Evolutionary conservation across 1,139 yeast species (phyloP).

Genomic region (Magnusiomyces fungicola): DNA sequence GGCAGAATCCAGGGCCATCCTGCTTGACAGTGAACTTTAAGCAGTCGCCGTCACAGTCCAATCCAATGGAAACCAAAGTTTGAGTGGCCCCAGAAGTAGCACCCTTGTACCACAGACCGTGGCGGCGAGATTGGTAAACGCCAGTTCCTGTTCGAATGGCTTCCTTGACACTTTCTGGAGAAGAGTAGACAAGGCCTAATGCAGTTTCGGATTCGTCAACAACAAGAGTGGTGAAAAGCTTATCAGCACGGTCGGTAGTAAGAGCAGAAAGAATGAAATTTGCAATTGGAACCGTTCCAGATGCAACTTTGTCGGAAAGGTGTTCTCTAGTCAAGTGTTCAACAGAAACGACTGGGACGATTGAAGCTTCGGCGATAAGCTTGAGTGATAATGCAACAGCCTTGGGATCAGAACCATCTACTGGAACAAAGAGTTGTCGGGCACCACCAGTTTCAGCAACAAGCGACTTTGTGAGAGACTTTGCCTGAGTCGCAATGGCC

Average conservation of each 20-base stretch:
- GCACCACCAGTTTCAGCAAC: slow-evolving; percentile 37
- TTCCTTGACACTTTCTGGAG: slow-evolving; percentile 68
- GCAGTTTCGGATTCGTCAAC: slow-evolving; percentile 60
- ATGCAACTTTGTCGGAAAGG: slow-evolving; percentile 15
- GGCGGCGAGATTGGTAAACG: slow-evolving; percentile 86
- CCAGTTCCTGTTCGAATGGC: slow-evolving; percentile 81
- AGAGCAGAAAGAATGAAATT: slow-evolving; percentile 49
- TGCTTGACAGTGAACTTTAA: slow-evolving; percentile 81
- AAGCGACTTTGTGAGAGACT: slow-evolving; percentile 20
- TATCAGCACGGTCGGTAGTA: slow-evolving; percentile 79
- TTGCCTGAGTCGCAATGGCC: slow-evolving; percentile 13
- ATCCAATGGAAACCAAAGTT: slow-evolving; percentile 51
- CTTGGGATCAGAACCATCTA: slow-evolving; percentile 18
- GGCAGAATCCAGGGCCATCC: slow-evolving; percentile 85
- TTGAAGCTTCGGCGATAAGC: slow-evolving; percentile 34
- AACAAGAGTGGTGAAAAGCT: slow-evolving; percentile 77
- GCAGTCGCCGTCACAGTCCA: slow-evolving; percentile 92
- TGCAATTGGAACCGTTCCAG: slow-evolving; percentile 39
- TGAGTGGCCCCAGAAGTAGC: slow-evolving; percentile 94
- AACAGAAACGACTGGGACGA: slow-evolving; percentile 44
- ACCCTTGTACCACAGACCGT: slow-evolving; percentile 93
- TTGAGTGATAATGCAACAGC: slow-evolving; percentile 22
- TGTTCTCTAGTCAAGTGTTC: slow-evolving; percentile 40
- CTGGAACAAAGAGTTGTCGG: slow-evolving; percentile 37
- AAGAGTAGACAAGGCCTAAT: slow-evolving; percentile 87